A percentile compares a stretch with the other conserved stretches of the same genome.
Conservation (phyloP, 768 basidiomycete genomes). For the Trametes cubensis region DNA sequence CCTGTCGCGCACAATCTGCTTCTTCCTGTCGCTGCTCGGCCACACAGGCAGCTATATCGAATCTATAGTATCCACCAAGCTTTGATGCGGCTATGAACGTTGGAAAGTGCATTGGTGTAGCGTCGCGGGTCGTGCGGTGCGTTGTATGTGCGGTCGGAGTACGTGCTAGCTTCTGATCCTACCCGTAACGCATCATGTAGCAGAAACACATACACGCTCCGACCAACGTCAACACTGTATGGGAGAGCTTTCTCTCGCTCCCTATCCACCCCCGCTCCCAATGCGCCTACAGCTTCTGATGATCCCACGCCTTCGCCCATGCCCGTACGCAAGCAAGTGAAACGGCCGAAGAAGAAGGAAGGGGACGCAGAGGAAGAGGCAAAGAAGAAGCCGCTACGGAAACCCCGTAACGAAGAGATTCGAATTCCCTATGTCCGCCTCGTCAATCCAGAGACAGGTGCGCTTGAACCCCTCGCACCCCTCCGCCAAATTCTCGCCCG, state of each 20-base stretch:
- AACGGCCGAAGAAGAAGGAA: background rate
- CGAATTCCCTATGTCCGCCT: slow-evolving; percentile 45
- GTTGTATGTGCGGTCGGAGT: background rate
- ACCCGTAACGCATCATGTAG: background rate
- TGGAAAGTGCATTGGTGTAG: background rate
- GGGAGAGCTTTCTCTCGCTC: background rate
- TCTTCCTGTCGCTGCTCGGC: too few species aligned
- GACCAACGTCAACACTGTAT: too few species aligned
- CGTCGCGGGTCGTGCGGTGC: background rate
- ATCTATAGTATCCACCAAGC: too few species aligned
- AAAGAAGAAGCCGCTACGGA: slow-evolving; percentile 7
- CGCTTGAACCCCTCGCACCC: slow-evolving; percentile 38
- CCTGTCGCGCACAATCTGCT: too few species aligned
- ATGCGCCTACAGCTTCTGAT: too few species aligned
- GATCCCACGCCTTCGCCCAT: too few species aligned
- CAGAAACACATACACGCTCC: too few species aligned
- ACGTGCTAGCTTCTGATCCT: too few species aligned
- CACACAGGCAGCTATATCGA: too few species aligned
- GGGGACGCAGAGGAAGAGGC: background rate
- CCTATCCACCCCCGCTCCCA: background rate
- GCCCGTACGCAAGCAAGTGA: too few species aligned
- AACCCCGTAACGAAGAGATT: slow-evolving; percentile 46
- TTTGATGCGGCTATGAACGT: background rate
- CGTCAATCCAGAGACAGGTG: slow-evolving; percentile 48
- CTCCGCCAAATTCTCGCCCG: slow-evolving; percentile 49